These are phyloP conservation scores for Primulina eburnea DNA, from an alignment of 257 asterid genomes.

Conservation along the genomic window DNA sequence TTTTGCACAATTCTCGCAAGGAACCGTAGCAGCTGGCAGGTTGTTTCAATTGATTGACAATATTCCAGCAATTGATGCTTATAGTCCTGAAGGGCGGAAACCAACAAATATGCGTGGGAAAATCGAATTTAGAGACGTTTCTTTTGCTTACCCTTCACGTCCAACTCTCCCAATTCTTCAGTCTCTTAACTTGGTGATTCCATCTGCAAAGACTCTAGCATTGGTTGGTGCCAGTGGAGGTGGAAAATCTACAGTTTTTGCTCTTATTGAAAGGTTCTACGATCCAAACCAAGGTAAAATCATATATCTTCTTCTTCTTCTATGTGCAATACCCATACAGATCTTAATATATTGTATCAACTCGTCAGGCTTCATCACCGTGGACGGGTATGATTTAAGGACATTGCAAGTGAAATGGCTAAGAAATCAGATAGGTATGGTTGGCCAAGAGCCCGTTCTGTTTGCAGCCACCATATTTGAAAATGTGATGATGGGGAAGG, in stretches of 20 bases:
- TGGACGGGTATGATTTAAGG: constrained; percentile 76
- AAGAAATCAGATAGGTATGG: constrained; percentile 85
- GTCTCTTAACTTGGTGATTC: constrained; percentile 54
- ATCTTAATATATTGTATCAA: background rate
- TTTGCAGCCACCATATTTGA: constrained; percentile 71
- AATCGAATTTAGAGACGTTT: constrained; percentile 55
- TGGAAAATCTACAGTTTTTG: constrained; percentile 78
- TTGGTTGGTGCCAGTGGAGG: constrained; percentile 81
- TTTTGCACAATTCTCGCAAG: constrained; percentile 86
- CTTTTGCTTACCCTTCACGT: constrained; percentile 76
- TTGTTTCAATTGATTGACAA: constrained; percentile 67
- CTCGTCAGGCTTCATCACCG: constrained; percentile 47
- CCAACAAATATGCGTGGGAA: constrained; percentile 54
- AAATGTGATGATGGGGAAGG: constrained; percentile 77
- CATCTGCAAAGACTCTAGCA: constrained; percentile 62
- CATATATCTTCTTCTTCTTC: background rate
- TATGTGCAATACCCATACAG: background rate
- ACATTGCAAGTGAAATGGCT: constrained; percentile 84
- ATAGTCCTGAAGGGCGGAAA: constrained; percentile 53
- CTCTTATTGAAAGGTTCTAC: constrained; percentile 74
- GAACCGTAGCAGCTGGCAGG: constrained; percentile 75
- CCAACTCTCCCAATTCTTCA: constrained; percentile 60
- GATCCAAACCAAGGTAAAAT: constrained; percentile 63
- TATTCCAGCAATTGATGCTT: constrained; percentile 69
- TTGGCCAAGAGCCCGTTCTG: constrained; percentile 84